Conservation (phyloP, 768 basidiomycete species). For the Xerocomellus intermedius region DNA sequence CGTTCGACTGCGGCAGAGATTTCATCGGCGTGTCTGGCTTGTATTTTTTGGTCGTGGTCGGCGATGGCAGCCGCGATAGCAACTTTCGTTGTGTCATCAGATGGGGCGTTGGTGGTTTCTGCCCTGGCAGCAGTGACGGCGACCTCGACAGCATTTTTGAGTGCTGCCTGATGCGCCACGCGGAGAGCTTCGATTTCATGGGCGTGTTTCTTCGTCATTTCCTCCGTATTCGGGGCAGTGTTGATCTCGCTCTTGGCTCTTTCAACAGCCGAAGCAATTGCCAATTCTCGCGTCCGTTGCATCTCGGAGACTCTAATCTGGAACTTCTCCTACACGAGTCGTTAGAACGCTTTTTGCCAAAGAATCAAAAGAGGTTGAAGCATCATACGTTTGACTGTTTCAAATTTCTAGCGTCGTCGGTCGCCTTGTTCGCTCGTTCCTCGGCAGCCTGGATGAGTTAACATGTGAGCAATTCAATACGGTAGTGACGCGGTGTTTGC, state of each 20-base stretch:
- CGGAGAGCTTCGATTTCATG: slow-evolving; percentile 60
- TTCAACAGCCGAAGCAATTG: slow-evolving; percentile 57
- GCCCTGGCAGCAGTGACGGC: slow-evolving; percentile 42
- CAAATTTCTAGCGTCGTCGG: slow-evolving; percentile 43
- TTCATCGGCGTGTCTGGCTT: slow-evolving; percentile 51
- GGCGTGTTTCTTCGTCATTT: slow-evolving; percentile 50
- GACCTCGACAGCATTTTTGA: slow-evolving; percentile 52
- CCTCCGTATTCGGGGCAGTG: slow-evolving; percentile 34
- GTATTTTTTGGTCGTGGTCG: slow-evolving; percentile 46
- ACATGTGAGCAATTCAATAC: neutral
- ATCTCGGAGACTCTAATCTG: slow-evolving; percentile 51
- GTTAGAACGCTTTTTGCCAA: neutral
- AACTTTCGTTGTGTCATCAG: slow-evolving; percentile 40
- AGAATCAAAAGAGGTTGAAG: neutral
- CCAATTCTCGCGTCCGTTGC: slow-evolving; percentile 49
- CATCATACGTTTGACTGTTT: slow-evolving; percentile 32
- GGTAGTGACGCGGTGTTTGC: neutral
- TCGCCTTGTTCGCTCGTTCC: slow-evolving; percentile 44
- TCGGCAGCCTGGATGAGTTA: slow-evolving; percentile 34
- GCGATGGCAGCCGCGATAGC: slow-evolving; percentile 49
- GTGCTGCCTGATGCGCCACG: slow-evolving; percentile 51
- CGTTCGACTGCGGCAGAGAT: slow-evolving; percentile 65
- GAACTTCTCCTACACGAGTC: slow-evolving; percentile 55
- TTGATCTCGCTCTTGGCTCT: slow-evolving; percentile 50
- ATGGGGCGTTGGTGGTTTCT: slow-evolving; percentile 25